A percentile compares a stretch with the other conserved stretches of the same genome.
phyloP scores from a whole-genome alignment of 306 rosid genomes.

The Prunus padus region DNA sequence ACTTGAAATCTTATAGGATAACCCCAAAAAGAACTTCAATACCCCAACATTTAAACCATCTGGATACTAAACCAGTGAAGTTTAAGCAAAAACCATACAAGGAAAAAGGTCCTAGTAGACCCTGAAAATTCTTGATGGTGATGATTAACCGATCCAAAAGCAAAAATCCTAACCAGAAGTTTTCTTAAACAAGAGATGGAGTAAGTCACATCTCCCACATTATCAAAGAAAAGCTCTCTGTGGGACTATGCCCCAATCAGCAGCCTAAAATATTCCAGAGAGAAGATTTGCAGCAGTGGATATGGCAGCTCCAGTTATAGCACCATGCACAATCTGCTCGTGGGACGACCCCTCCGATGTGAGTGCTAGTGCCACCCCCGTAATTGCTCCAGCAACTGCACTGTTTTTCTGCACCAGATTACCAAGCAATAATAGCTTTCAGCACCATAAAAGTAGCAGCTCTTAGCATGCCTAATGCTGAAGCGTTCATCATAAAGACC shows the following conservation, averaged over 20 bases:
- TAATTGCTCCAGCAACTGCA: conserved; percentile 79
- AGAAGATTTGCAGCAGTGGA: conserved; percentile 87
- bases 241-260: neutral
- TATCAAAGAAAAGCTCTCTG: neutral
- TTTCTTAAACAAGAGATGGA: neutral
- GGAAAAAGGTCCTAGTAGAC: neutral
- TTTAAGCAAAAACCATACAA: neutral
- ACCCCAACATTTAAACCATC: neutral
- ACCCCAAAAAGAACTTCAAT: neutral
- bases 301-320: conserved; percentile 86
- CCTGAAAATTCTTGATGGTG: neutral
- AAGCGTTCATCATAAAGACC: neutral
- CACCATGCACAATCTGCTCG: conserved; percentile 77
- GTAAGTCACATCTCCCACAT: neutral
- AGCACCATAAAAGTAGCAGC: neutral
- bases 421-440: neutral
- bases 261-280: conserved; percentile 51
- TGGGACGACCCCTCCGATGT: conserved; percentile 60
- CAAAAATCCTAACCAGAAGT: neutral
- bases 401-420: conserved; percentile 75
- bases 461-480: neutral
- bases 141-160: neutral
- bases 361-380: conserved; percentile 77
- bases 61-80: neutral
- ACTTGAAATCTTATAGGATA: too few relatives aligned